Percentiles rank a stretch among this genome's conserved stretches.
phyloP scores from a whole-genome alignment of 139 green algal species.

The Picochlorum sp. region DNA sequence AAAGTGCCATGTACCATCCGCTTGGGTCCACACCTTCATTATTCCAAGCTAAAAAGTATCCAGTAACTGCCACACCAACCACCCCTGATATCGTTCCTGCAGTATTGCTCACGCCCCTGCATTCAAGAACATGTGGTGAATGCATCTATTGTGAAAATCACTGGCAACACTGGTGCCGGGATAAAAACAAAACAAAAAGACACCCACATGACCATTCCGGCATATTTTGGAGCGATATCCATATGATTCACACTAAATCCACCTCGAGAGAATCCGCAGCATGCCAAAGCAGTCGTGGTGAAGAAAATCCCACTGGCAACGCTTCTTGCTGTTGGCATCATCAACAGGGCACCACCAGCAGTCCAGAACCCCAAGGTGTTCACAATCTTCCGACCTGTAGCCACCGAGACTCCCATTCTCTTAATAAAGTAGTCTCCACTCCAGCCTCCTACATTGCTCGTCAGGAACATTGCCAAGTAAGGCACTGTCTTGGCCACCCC shows the following conservation, averaged over 20 bases:
- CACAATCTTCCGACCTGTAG: constrained; percentile 65
- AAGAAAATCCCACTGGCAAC: constrained; percentile 21
- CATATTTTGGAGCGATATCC: constrained; percentile 92
- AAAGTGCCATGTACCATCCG: constrained; percentile 68
- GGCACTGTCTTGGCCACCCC: constrained; percentile 74
- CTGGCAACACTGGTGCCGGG: not conserved
- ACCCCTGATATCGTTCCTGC: constrained; percentile 74
- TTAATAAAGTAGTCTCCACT: constrained; percentile 78
- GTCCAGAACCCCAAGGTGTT: constrained; percentile 69
- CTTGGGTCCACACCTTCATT: constrained; percentile 25
- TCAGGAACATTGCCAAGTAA: constrained; percentile 92
- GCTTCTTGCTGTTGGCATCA: constrained; percentile 48
- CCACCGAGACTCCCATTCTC: constrained; percentile 23
- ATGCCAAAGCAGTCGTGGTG: constrained; percentile 32
- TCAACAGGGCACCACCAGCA: constrained; percentile 42
- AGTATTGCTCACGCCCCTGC: constrained; percentile 55
- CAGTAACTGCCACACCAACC: constrained; percentile 83
- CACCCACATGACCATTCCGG: constrained; percentile 83
- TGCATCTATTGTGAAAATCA: not conserved
- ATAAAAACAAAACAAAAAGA: not conserved
- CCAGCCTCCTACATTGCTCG: constrained; percentile 69
- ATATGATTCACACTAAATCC: constrained; percentile 95
- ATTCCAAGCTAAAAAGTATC: constrained; percentile 65
- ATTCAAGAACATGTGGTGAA: not conserved
- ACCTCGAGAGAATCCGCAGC: constrained; percentile 63